Evolutionary conservation across 2,329 filamentous ascomycete species (phyloP).

Genomic region (Calonectria leucothoes): DNA sequence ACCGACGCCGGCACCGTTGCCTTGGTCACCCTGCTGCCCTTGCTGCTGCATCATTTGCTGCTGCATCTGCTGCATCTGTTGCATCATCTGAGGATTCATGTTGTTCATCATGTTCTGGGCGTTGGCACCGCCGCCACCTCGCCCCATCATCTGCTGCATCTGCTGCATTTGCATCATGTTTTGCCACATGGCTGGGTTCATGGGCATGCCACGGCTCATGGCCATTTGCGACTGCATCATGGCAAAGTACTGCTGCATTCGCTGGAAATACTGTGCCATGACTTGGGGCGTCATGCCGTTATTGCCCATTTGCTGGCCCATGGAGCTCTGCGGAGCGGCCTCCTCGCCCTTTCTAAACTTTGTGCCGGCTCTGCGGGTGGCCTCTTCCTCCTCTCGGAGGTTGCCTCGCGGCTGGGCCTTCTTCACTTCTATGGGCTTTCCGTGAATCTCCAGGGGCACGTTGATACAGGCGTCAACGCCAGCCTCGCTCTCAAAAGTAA

Average conservation of each 20-base stretch:
- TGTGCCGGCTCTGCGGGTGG: slow-evolving; percentile 62
- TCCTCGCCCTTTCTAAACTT: slow-evolving; percentile 69
- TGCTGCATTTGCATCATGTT: slow-evolving; percentile 83
- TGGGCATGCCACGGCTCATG: slow-evolving; percentile 79
- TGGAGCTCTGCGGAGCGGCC: slow-evolving; percentile 53
- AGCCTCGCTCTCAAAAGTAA: slow-evolving; percentile 96
- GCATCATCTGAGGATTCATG: slow-evolving; percentile 67
- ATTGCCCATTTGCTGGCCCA: slow-evolving; percentile 57
- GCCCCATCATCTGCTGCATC: slow-evolving; percentile 68
- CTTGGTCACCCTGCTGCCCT: slow-evolving; percentile 45
- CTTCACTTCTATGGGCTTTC: slow-evolving; percentile 98
- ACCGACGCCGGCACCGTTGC: slow-evolving; percentile 39
- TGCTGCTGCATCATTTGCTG: slow-evolving; percentile 56
- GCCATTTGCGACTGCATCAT: slow-evolving; percentile 96
- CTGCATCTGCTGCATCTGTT: slow-evolving; percentile 60
- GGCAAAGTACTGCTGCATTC: slow-evolving; percentile 97
- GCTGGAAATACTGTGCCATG: slow-evolving; percentile 98
- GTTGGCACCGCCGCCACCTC: slow-evolving; percentile 50
- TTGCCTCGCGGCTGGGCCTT: slow-evolving; percentile 97
- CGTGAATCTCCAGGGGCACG: slow-evolving; percentile 88
- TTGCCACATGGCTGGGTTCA: slow-evolving; percentile 82
- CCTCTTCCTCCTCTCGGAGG: slow-evolving; percentile 88
- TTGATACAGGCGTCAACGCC: slow-evolving; percentile 93
- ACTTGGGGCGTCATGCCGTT: slow-evolving; percentile 91
- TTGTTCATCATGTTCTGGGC: slow-evolving; percentile 54